Base-by-base conservation (phyloP, 208 protist genomes). In the Trichomonas tenax region DNA sequence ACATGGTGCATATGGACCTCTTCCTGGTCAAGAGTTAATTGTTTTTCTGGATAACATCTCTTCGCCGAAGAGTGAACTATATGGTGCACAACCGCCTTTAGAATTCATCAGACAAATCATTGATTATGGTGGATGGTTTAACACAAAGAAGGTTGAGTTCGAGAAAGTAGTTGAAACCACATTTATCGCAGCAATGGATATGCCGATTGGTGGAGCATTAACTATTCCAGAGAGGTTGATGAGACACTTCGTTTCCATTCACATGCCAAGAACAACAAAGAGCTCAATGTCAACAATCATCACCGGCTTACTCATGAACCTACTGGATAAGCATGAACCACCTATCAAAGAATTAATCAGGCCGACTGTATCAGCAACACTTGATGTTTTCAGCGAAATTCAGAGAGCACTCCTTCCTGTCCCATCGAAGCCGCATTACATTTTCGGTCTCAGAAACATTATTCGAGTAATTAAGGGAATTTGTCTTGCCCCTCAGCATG, bases 31-130 rank as follows among this genome's bases (percentile, higher is more conserved):
- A 96, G 97, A 97, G 26, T 40, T 97, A 15, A 98, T 99, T n/a
- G 97, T 99, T 26, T 99, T 99, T 96, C 98, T 99, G 96, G 99
- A 99, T 97, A 98, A 99, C 97, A 96, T 99, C n/a, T 99, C 99
- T 97, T 99, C 99, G 98, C 98, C 99, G 10, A 98, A 98, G 11
- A 97, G 98, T 3, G 99, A 99, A 97, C 97, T 98, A 89, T 99
- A 99, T 97, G 99, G 98, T 41, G 98, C 99, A 9, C 99, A 99
- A 51, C 99, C 99, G 89, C 98, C 99, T 31, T 98, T 99, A 95
- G 99, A 99, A 97, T 97, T 99, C 31, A 97, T 99, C 3, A 98
- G 99, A 4, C 99, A 99, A 98, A 96, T 99, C 84, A 98, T 99
- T 97, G 98, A 99, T 95, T 98, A 98, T 88, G 98, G 98, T 86